Evolutionary conservation across 2,329 filamentous ascomycete species (phyloP).

Genomic region (Botryotinia globosa): DNA sequence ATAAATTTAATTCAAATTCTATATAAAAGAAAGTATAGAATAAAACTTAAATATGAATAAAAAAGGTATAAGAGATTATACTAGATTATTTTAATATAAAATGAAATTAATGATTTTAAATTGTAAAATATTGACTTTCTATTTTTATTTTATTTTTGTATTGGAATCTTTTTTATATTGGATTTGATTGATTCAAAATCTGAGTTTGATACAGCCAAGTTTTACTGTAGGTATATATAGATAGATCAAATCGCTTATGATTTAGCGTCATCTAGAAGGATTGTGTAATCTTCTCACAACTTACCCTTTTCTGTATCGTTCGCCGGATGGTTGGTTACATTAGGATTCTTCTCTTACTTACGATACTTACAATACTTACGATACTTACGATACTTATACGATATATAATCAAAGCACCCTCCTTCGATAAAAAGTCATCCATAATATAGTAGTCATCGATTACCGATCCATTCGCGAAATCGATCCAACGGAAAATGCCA

Average conservation of each 20-base stretch:
- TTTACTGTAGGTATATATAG: too few species aligned
- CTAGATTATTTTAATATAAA: too few species aligned
- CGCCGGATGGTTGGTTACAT: not conserved
- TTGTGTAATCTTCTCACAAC: slow-evolving; percentile 3
- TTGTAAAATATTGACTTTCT: too few species aligned
- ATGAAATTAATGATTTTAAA: too few species aligned
- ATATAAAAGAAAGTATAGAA: too few species aligned
- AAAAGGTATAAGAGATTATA: too few species aligned
- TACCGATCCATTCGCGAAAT: not conserved
- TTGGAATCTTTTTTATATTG: too few species aligned
- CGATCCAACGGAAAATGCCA: not conserved
- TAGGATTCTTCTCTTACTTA: not conserved
- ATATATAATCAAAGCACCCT: not conserved
- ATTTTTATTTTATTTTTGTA: too few species aligned
- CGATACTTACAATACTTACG: not conserved
- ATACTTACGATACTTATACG: not conserved
- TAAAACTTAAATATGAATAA: too few species aligned
- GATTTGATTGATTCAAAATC: too few species aligned
- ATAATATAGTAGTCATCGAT: not conserved
- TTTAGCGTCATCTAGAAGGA: slow-evolving; percentile 12
- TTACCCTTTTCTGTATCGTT: slow-evolving; percentile 1
- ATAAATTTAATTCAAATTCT: too few species aligned
- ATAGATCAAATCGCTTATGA: not conserved
- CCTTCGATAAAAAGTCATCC: not conserved
- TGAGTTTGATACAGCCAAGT: too few species aligned